Base-by-base conservation (phyloP, 1,284 basidiomycete species). In the Neonothopanus nambi region DNA sequence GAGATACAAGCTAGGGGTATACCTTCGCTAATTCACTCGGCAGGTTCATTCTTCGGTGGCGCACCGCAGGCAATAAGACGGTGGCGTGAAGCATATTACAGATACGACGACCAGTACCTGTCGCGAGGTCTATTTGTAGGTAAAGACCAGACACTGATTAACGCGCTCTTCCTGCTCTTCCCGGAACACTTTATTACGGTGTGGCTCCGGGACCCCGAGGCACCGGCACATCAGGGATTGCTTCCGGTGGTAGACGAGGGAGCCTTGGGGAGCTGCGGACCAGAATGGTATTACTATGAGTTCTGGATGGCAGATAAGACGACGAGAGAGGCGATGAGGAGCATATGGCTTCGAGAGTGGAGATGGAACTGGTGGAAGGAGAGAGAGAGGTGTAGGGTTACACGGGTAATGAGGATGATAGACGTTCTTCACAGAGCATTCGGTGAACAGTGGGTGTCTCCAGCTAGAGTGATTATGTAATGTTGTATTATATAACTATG, bases 1-100 rank as follows among this genome's bases (percentile, higher is more conserved):
- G n/a, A n/a, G n/a, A n/a, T n/a, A n/a, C n/a, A n/a, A n/a, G n/a
- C n/a, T n/a, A n/a, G n/a, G n/a, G n/a, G n/a, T n/a, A n/a, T n/a
- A n/a, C n/a, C n/a, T n/a, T n/a, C n/a, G n/a, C n/a, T n/a, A n/a
- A n/a, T n/a, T n/a, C n/a, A n/a, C n/a, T n/a, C n/a, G n/a, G 2
- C 57, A 80, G 80, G 76, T n/a, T 78, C 79, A 1, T 82, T 82
- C 62, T 82, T 82, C 48, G 80, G 81, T 7, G 79, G 79, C 4
- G 63, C 70, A 0, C 73, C 75, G 1, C 30, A 56, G 6, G 67
- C 75, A 0, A 63, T 81, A 11, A 54, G 63, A 8, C 79, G 77
- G 77, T 81, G 69, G 65, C 63, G 68, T 3, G 52, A 62, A 5
- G 64, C 67, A 1, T 82, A 72, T 61, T 82, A 80, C 60, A 66